Base-by-base conservation (phyloP, 2,329 filamentous ascomycete species). In the Pseudocercospora musae region DNA sequence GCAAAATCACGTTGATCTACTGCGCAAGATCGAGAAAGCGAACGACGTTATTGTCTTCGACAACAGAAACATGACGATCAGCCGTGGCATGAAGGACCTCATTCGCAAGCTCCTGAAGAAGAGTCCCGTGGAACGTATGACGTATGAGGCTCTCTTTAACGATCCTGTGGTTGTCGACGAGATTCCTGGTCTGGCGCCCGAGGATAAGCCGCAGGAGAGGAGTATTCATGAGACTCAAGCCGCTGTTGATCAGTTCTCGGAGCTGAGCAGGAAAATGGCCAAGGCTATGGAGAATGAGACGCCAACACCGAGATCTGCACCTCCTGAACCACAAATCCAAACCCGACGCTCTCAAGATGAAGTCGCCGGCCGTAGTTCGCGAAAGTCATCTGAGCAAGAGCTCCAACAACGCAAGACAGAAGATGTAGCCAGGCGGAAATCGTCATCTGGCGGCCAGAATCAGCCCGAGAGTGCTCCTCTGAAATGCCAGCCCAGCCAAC, bases 1-100 rank as follows among this genome's bases (percentile, higher is more conserved):
- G 31, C 87, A 87, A 59, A 98, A 99, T 73, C 95, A 99, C 73
- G 93, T 99, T 44, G 95, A 99, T 75, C 81, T 99, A 37, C 83
- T 98, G 48, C 87, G 91, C 64, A 95, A 90, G 79, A 99, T 99
- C 67, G 94, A 98, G 75, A 89, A 89, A 63, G 88, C 89, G 18
- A 89, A 96, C 66, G 94, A 98, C 74, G 82, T 86, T 65, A 96
- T 98, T 76, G 87, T 84, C 67, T 98, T 98, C 69, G 69, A 73
- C 62, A 71, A 68, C 62, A 70, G 67, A 59, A 69, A 58, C 40
- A 65, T 71, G 58, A 80, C 85, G 54, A 85, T 91, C 63, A 94
- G 87, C 68, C 78, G 87, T 53, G 89, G 90, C 9, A 86, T 97
- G 78, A 96, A 96, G 76, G 82, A 84, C 21, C 80, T 97, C 18